A percentile compares a stretch with the other conserved stretches of the same genome.
These are phyloP conservation scores for Russula compacta DNA, from an alignment of 768 basidiomycete genomes.

Conservation along the genomic window DNA sequence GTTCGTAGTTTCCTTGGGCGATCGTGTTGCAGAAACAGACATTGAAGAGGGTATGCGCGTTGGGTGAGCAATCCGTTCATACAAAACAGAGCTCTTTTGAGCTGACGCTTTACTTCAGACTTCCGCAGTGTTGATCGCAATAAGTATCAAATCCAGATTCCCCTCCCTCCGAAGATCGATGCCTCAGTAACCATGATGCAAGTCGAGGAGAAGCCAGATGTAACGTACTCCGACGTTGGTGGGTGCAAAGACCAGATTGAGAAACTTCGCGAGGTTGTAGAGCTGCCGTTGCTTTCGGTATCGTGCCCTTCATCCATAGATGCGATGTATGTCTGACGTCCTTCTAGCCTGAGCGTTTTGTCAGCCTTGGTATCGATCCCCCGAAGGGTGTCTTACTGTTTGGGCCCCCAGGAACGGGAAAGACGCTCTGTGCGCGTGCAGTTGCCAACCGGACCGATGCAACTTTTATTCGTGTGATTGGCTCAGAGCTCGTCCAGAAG, in stretches of 20 bases:
- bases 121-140: slow-evolving; percentile 76
- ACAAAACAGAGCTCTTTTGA: background rate
- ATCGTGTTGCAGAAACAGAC: slow-evolving; percentile 94
- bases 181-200: slow-evolving; percentile 99
- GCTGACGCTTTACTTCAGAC: background rate
- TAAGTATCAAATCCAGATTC: slow-evolving; percentile 98
- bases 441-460: slow-evolving; percentile 98
- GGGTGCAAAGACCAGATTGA: slow-evolving; percentile 99
- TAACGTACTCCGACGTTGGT: slow-evolving; percentile 95
- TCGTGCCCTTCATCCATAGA: slow-evolving; percentile 24
- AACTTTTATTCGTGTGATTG: slow-evolving; percentile 98
- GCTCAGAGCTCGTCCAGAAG: slow-evolving; percentile 98
- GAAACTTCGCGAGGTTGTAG: slow-evolving; percentile 96
- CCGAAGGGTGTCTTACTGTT: slow-evolving; percentile 96
- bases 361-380: slow-evolving; percentile 96
- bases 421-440: slow-evolving; percentile 95
- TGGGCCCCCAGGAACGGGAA: slow-evolving; percentile 96
- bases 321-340: background rate
- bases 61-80: slow-evolving; percentile 51
- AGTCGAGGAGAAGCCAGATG: slow-evolving; percentile 97
- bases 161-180: slow-evolving; percentile 96
- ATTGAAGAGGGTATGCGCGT: slow-evolving; percentile 99
- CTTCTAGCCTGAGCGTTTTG: slow-evolving; percentile 94
- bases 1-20: slow-evolving; percentile 95
- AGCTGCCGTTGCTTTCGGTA: slow-evolving; percentile 89